Conservation (phyloP, 768 basidiomycete species). For the Collybia sordida region DNA sequence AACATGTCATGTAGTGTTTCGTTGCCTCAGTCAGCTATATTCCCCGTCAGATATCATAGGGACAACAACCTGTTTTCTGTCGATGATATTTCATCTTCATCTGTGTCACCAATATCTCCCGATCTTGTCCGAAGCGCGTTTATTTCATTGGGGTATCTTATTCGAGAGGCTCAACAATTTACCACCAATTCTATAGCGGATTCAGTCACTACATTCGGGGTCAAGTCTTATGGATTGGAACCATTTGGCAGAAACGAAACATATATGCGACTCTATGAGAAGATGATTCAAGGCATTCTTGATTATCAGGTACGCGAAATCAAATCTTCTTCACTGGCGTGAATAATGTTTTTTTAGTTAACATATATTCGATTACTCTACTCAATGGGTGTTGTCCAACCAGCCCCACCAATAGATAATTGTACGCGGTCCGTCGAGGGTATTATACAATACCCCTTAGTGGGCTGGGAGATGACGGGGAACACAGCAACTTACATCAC, state of each 20-base stretch:
- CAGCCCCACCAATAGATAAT: neutral
- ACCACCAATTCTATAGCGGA: slow-evolving; percentile 15
- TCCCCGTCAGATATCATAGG: slow-evolving; percentile 12
- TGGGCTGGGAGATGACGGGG: slow-evolving; percentile 15
- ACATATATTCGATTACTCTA: slow-evolving; percentile 18
- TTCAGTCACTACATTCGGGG: slow-evolving; percentile 19
- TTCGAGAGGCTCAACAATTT: slow-evolving; percentile 9
- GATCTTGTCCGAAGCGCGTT: slow-evolving; percentile 8
- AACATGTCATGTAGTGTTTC: slow-evolving; percentile 19
- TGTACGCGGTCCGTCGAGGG: neutral
- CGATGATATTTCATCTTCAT: neutral
- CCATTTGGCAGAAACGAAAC: neutral
- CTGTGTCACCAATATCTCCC: neutral
- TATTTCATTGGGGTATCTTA: slow-evolving; percentile 6
- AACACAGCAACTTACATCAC: slow-evolving; percentile 17
- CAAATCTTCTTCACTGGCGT: neutral
- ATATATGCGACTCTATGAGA: slow-evolving; percentile 17
- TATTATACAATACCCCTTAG: slow-evolving; percentile 1
- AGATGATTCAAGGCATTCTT: slow-evolving; percentile 22
- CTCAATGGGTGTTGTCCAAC: slow-evolving; percentile 8
- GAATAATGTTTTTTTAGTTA: neutral
- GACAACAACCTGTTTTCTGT: neutral
- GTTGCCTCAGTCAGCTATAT: slow-evolving; percentile 13
- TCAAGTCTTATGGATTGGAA: slow-evolving; percentile 12
- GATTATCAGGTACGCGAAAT: slow-evolving; percentile 19